These are phyloP conservation scores for Podospora sp. DNA, from an alignment of 495 filamentous ascomycete genomes.

Conservation along the genomic window DNA sequence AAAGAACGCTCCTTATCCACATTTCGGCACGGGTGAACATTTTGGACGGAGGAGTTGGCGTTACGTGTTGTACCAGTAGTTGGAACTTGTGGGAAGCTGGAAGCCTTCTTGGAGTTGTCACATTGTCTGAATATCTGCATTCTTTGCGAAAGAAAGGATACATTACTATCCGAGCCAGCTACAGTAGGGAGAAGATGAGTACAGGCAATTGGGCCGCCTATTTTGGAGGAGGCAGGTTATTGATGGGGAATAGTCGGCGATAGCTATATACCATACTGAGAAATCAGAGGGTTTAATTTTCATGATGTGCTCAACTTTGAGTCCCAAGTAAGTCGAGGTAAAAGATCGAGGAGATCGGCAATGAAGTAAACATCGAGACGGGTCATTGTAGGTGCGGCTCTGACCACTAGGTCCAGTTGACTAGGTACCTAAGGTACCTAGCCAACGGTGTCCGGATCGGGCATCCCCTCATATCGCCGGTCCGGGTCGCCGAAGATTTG, in stretches of 20 bases:
- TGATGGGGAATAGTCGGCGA: background rate
- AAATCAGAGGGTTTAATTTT: background rate
- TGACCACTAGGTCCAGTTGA: too few species aligned
- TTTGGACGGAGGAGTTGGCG: conserved; percentile 8
- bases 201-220: background rate
- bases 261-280: background rate
- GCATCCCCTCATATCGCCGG: background rate
- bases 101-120: background rate
- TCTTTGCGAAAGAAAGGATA: background rate
- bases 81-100: background rate
- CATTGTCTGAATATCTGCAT: background rate
- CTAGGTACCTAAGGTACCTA: too few species aligned
- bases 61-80: conserved; percentile 9
- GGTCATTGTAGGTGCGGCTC: too few species aligned
- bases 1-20: background rate
- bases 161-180: background rate
- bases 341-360: too few species aligned
- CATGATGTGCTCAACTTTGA: background rate
- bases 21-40: background rate
- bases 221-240: background rate
- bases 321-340: too few species aligned
- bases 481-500: background rate
- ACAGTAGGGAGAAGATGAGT: background rate
- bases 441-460: too few species aligned
- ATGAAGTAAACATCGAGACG: too few species aligned